Conservation (phyloP, 176 grass and related monocot species). For the Secale cereale region DNA sequence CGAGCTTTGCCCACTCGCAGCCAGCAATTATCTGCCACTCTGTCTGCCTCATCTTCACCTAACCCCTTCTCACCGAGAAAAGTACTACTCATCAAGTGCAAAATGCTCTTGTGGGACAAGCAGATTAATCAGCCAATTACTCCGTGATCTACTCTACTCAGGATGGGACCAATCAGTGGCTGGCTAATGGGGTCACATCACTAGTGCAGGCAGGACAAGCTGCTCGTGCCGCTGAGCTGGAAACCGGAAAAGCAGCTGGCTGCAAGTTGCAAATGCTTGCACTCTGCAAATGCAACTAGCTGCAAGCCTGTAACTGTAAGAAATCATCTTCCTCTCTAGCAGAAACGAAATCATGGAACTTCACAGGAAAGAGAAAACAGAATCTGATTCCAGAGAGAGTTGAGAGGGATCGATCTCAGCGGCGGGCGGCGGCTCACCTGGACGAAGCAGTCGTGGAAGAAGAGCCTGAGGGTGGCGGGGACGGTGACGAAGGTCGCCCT, state of each 20-base stretch:
- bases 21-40: constrained; percentile 18
- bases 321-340: background rate
- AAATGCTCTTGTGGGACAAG: background rate
- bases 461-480: constrained; percentile 54
- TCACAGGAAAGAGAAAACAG: background rate
- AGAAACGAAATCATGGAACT: background rate
- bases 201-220: background rate
- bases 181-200: background rate
- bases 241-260: background rate
- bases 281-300: background rate
- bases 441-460: constrained; percentile 70
- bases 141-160: background rate
- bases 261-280: background rate
- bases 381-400: background rate
- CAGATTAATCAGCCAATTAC: background rate
- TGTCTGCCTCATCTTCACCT: background rate
- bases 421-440: constrained; percentile 29
- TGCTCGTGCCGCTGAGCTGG: constrained; percentile 4
- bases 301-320: too few species aligned
- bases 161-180: background rate
- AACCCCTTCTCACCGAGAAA: background rate
- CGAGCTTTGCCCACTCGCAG: background rate
- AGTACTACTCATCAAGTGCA: background rate
- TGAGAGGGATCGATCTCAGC: background rate
- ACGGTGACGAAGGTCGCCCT: constrained; percentile 51